These are phyloP conservation scores for Silene coronaria DNA, from an alignment of 179 eudicot species.

Conservation along the genomic window DNA sequence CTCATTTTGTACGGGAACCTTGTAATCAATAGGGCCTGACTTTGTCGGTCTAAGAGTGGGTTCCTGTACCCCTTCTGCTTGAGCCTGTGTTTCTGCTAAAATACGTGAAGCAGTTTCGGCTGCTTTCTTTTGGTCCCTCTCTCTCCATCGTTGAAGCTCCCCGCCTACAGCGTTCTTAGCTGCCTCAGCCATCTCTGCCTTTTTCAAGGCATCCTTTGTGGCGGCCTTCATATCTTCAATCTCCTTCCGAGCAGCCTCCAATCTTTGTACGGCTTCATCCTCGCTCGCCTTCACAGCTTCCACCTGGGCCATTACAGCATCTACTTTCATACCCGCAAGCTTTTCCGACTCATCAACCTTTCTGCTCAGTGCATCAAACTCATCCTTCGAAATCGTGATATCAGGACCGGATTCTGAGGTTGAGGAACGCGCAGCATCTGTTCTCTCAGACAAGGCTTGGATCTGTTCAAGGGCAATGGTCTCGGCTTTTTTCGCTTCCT, in stretches of 20 bases:
- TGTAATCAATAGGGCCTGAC: constrained; percentile 47
- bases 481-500: constrained; percentile 79
- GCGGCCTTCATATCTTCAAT: constrained; percentile 47
- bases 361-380: constrained; percentile 56
- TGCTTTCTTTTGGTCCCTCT: constrained; percentile 81
- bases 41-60: constrained; percentile 26
- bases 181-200: constrained; percentile 75
- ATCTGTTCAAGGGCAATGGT: constrained; percentile 53
- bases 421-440: constrained; percentile 64
- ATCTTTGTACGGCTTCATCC: constrained; percentile 42
- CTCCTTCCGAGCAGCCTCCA: constrained; percentile 61
- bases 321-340: constrained; percentile 75
- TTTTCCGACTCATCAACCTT: constrained; percentile 72
- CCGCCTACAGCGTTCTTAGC: constrained; percentile 79
- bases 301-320: constrained; percentile 81
- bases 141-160: constrained; percentile 81
- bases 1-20: constrained; percentile 37
- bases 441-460: constrained; percentile 53
- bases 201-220: constrained; percentile 58
- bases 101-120: constrained; percentile 71
- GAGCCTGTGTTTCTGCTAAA: constrained; percentile 43
- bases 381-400: constrained; percentile 69
- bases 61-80: constrained; percentile 17
- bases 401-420: constrained; percentile 58
- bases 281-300: constrained; percentile 77